Conservation (phyloP, 2,329 filamentous ascomycete genomes). For the Ophiostoma quercus region DNA sequence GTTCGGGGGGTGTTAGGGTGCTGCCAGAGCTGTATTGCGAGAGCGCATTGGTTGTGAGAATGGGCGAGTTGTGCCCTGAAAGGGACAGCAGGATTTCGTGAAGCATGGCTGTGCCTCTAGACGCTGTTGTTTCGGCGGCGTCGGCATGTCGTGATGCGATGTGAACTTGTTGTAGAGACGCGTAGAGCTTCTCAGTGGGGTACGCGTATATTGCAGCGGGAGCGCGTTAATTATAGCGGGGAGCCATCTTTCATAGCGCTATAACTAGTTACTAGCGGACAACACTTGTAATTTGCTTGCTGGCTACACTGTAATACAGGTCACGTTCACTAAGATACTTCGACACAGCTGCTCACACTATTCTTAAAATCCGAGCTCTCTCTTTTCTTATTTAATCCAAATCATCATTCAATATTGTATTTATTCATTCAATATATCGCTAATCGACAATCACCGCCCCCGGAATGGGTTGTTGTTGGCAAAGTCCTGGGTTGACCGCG, state of each 20-base stretch:
- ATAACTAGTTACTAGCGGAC: not conserved
- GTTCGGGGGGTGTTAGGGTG: conserved; percentile 69
- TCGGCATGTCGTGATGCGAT: conserved; percentile 17
- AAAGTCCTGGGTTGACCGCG: conserved; percentile 24
- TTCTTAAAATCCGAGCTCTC: not conserved
- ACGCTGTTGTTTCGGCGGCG: not conserved
- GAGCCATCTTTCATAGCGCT: not conserved
- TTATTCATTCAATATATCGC: not conserved
- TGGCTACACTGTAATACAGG: not conserved
- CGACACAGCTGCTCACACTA: too few species aligned
- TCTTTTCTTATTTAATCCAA: not conserved
- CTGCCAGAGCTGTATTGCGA: conserved; percentile 33
- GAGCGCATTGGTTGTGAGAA: conserved; percentile 49
- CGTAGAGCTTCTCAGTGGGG: conserved; percentile 10
- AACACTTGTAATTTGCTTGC: not conserved
- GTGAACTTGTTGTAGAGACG: conserved; percentile 21
- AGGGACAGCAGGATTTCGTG: conserved; percentile 97
- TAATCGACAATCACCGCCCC: conserved; percentile 14
- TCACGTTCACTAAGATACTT: too few species aligned
- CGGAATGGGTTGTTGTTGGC: conserved; percentile 28
- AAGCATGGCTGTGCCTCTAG: conserved; percentile 59
- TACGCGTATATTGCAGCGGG: not conserved
- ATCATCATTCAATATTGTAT: not conserved
- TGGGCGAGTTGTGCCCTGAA: conserved; percentile 84
- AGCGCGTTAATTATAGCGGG: not conserved